These are phyloP conservation scores for Clavispora santaluciae DNA, from an alignment of 805 yeast genomes.

Conservation along the genomic window DNA sequence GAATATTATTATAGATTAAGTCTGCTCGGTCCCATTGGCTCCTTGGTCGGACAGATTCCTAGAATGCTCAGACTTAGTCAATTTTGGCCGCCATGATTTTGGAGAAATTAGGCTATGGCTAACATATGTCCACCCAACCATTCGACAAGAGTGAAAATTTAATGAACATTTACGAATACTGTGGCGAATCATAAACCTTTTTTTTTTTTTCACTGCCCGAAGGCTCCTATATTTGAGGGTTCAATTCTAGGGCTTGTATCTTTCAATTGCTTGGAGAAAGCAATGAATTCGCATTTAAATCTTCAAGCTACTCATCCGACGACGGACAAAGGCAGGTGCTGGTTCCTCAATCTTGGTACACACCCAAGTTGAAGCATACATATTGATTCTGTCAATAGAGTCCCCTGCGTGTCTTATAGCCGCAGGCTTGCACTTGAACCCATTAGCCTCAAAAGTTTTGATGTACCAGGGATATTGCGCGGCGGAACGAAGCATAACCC, in stretches of 20 bases:
- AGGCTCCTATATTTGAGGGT: too few species aligned
- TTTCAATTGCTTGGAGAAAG: too few species aligned
- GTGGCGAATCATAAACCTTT: too few species aligned
- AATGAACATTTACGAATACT: not conserved
- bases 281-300: slow-evolving; percentile 7
- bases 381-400: slow-evolving; percentile 74
- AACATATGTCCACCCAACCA: too few species aligned
- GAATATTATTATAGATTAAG: too few species aligned
- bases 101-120: too few species aligned
- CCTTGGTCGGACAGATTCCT: too few species aligned
- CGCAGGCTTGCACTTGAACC: slow-evolving; percentile 65
- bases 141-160: not conserved
- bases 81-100: too few species aligned
- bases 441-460: slow-evolving; percentile 57
- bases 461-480: slow-evolving; percentile 76
- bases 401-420: slow-evolving; percentile 60
- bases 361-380: slow-evolving; percentile 89
- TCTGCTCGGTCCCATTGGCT: too few species aligned
- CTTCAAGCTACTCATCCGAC: slow-evolving; percentile 47
- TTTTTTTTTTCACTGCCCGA: too few species aligned
- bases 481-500: slow-evolving; percentile 75
- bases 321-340: slow-evolving; percentile 16
- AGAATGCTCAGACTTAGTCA: too few species aligned
- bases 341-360: slow-evolving; percentile 47
- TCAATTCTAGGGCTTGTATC: too few species aligned